Conservation (phyloP, 2,329 filamentous ascomycete species). For the Trichoderma atrobrunneum region DNA sequence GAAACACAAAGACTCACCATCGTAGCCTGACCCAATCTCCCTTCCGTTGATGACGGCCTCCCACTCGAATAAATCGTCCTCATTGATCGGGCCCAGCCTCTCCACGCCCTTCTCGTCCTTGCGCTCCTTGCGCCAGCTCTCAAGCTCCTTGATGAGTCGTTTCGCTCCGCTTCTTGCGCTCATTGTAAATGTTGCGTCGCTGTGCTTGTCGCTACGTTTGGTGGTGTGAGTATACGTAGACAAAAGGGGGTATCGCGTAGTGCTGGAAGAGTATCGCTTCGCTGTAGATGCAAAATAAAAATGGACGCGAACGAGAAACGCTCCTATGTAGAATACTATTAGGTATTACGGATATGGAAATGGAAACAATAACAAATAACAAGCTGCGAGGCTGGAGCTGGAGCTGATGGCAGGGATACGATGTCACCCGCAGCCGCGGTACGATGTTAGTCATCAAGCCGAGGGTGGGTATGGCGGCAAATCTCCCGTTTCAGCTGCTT, state of each 20-base stretch:
- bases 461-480: neutral
- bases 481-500: neutral
- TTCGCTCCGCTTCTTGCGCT: constrained; percentile 53
- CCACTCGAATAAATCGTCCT: constrained; percentile 57
- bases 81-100: constrained; percentile 53
- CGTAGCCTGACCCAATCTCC: constrained; percentile 54
- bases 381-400: constrained; percentile 3
- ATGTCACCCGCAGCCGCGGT: constrained; percentile 28
- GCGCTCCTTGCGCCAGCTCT: constrained; percentile 50
- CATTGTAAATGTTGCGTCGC: neutral
- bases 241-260: neutral
- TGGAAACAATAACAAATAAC: constrained; percentile 9
- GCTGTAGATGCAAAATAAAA: neutral
- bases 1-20: constrained; percentile 40
- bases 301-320: neutral
- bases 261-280: neutral
- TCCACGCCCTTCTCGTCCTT: constrained; percentile 54
- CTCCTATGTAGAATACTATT: neutral
- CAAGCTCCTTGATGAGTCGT: constrained; percentile 58
- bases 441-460: constrained; percentile 3
- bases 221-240: neutral
- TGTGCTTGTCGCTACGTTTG: neutral
- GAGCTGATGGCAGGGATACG: constrained; percentile 25
- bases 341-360: constrained; percentile 3
- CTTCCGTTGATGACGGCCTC: constrained; percentile 60